A percentile compares a stretch with the other conserved stretches of the same genome.
These are phyloP conservation scores for Aspergillus biplanus DNA, from an alignment of 495 filamentous ascomycete genomes.

Conservation along the genomic window DNA sequence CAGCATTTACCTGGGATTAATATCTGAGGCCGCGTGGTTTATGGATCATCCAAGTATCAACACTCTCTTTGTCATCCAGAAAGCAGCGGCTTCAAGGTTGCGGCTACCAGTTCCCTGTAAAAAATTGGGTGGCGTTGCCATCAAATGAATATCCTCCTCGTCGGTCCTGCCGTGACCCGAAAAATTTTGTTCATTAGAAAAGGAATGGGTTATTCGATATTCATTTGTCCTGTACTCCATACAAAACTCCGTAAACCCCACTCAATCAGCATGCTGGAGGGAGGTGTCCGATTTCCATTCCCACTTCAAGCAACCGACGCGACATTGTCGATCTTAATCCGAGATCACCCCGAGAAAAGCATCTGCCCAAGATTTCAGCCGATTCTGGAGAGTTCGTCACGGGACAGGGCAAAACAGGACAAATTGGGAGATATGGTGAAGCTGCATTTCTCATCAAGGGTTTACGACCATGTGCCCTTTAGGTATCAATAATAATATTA, in stretches of 20 bases:
- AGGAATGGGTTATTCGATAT: background rate
- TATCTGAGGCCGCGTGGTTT: background rate
- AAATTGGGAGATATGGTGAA: no score
- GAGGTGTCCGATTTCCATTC: background rate
- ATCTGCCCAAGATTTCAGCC: background rate
- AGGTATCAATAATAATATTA: no score
- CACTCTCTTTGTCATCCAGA: background rate
- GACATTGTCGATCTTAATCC: background rate
- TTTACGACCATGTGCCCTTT: no score
- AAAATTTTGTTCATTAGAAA: no score
- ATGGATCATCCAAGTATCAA: background rate
- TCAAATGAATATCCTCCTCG: no score
- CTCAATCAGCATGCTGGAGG: constrained; percentile 1
- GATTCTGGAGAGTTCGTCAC: background rate
- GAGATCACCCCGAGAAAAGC: background rate
- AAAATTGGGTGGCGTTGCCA: no score
- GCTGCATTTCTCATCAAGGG: no score
- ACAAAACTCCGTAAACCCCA: background rate
- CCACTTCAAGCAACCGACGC: background rate
- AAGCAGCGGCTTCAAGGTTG: background rate
- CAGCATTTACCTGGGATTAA: background rate
- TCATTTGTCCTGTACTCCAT: background rate
- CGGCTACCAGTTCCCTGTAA: no score
- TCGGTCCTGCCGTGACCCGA: no score
- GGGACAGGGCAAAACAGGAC: background rate